Base-by-base conservation (phyloP, 805 yeast genomes). In the Millerozyma miso region DNA sequence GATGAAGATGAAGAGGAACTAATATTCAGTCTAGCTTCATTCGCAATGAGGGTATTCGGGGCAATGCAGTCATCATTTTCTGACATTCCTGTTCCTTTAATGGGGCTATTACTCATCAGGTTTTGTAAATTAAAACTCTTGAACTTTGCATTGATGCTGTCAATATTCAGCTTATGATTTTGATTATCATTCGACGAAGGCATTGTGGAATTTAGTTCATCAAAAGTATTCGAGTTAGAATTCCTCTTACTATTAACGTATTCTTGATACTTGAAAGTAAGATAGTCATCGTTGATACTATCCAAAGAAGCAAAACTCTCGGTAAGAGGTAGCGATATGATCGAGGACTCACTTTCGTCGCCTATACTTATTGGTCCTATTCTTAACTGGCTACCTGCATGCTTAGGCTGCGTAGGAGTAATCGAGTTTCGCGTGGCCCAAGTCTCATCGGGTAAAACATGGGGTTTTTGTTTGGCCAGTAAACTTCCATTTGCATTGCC, bases 251-350 rank as follows among this genome's bases (percentile, higher is more conserved):
- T 41, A n/a, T 58, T 50, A 50, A 49, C 29, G 10, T 23, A 63
- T 43, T 69, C 71, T 19, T 62, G 60, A 44, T 67, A 67, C 46
- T 65, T 65, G 43, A 57, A 48, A 40, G 63, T 72, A 46, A 73
- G 70, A 45, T 72, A 76, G 40, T 79, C 84, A 50, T 79, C 75
- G 55, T 82, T 81, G 45, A 77, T 74, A 56, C 89, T 80, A 54
- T 83, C 89, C 55, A 85, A 64, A 0, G 90, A 84, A 1, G 91
- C 91, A 68, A 83, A 84, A 47, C 89, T 83, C 34, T 85, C 86
- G 47, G 79, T 82, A 13, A 82, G 67, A 0, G 88, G 88, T 33
- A 84, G 65, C 19, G 82, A 76, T 43, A 83, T 81, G 35, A 85
- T 74, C 19, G 96, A 93, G 1, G 95, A 88, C 23, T 69, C 68